Percentiles rank a stretch among this genome's conserved stretches.
Evolutionary conservation across 257 asterid species (phyloP).

Genomic region (Solanum pennellii): DNA sequence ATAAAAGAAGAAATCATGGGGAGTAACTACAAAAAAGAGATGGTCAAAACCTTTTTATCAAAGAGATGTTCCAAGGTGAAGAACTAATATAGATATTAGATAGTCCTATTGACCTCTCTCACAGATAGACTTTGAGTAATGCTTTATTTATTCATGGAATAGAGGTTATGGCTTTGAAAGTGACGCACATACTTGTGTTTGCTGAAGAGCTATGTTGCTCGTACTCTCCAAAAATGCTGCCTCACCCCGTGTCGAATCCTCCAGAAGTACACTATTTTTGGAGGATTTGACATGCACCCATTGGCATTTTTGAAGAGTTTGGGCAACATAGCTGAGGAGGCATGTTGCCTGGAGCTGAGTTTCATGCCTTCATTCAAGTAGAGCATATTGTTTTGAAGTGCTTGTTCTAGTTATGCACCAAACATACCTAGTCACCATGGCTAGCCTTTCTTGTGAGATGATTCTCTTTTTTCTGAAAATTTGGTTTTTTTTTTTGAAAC

Average conservation of each 20-base stretch:
- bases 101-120: background rate
- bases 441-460: background rate
- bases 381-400: background rate
- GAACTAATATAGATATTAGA: background rate
- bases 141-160: background rate
- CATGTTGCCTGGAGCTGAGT: background rate
- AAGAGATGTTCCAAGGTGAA: background rate
- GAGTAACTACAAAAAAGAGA: background rate
- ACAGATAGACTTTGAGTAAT: background rate
- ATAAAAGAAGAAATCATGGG: background rate
- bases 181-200: background rate
- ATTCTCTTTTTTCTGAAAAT: background rate
- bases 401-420: background rate
- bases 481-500: background rate
- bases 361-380: background rate
- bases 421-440: background rate
- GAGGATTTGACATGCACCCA: background rate
- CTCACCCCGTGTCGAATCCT: background rate
- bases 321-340: background rate
- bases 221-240: background rate
- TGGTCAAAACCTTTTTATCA: background rate
- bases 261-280: background rate
- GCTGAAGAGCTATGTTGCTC: background rate
- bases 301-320: background rate
- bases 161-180: background rate